Percentiles rank a stretch among this genome's conserved stretches.
phyloP scores from a whole-genome alignment of 768 basidiomycete species.

The Phallus indusiatus region DNA sequence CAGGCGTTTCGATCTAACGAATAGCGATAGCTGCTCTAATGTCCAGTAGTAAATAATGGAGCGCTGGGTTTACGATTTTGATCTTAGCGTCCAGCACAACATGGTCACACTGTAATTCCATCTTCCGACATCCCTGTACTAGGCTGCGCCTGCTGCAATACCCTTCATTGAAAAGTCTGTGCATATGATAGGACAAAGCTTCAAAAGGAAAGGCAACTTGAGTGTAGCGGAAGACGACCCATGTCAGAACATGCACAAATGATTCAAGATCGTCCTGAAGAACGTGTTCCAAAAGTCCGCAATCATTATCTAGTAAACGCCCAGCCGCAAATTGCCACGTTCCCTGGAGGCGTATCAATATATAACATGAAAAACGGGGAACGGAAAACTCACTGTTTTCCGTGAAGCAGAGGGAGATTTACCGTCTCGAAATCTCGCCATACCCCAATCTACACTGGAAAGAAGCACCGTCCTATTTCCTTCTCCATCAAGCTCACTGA shows the following conservation, averaged over 20 bases:
- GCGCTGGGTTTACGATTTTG: too few relatives aligned
- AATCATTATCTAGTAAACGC: not conserved
- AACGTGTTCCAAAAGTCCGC: not conserved
- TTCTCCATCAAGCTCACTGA: not conserved
- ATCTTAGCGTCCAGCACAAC: not conserved
- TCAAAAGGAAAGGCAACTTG: not conserved
- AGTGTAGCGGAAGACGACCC: not conserved
- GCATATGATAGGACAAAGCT: not conserved
- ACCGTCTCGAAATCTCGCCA: not conserved
- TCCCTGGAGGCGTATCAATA: not conserved
- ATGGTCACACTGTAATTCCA: too few relatives aligned
- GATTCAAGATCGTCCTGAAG: not conserved
- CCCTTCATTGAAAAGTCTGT: not conserved
- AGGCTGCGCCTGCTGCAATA: not conserved
- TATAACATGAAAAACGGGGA: not conserved
- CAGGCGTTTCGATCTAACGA: not conserved
- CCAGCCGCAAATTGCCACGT: not conserved
- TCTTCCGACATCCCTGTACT: not conserved
- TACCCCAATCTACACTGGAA: not conserved
- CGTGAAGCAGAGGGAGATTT: not conserved
- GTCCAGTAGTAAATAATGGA: too few relatives aligned
- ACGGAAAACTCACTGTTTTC: not conserved
- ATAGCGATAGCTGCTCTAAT: not conserved
- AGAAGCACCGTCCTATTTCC: not conserved
- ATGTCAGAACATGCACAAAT: not conserved